Evolutionary conservation across 352 stramenopile genomes (phyloP).

Genomic region (Phytophthora tentaculata): DNA sequence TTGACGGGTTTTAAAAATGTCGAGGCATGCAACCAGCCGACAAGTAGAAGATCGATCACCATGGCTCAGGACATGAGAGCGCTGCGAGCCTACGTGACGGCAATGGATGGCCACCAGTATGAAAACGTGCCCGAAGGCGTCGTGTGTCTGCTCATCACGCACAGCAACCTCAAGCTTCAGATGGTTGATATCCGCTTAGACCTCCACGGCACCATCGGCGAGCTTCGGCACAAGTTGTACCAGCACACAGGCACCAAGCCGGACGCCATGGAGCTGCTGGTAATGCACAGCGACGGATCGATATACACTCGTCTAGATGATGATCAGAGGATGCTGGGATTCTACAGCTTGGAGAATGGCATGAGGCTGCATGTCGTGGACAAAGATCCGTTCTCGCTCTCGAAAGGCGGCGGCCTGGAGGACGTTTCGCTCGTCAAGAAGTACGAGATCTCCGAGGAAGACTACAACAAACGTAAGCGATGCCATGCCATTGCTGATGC

Average conservation of each 20-base stretch:
- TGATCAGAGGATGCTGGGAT: conserved; percentile 89
- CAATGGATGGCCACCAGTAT: conserved; percentile 89
- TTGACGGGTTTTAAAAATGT: too few relatives aligned
- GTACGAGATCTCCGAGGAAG: conserved; percentile 98
- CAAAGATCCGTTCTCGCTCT: conserved; percentile 97
- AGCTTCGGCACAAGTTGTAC: conserved; percentile 94
- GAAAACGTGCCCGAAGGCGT: conserved; percentile 86
- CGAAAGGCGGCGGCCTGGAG: conserved; percentile 94
- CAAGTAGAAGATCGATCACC: too few relatives aligned
- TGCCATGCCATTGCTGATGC: not conserved
- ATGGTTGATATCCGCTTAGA: conserved; percentile 98
- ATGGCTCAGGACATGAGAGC: conserved; percentile 81
- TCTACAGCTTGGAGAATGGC: conserved; percentile 90
- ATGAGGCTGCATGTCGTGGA: conserved; percentile 97
- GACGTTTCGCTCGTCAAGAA: conserved; percentile 97
- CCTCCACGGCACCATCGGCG: conserved; percentile 88
- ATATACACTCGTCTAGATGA: conserved; percentile 67
- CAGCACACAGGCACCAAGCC: conserved; percentile 96
- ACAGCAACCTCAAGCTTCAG: conserved; percentile 96
- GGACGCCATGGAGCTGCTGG: conserved; percentile 84
- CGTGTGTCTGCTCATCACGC: conserved; percentile 96
- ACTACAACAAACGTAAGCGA: conserved; percentile 96
- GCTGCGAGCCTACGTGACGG: conserved; percentile 82
- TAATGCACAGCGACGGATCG: conserved; percentile 64
- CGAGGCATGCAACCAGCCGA: too few relatives aligned